Base-by-base conservation (phyloP, 2,329 filamentous ascomycete species). In the Paraphaeosphaeria sporulosa region DNA sequence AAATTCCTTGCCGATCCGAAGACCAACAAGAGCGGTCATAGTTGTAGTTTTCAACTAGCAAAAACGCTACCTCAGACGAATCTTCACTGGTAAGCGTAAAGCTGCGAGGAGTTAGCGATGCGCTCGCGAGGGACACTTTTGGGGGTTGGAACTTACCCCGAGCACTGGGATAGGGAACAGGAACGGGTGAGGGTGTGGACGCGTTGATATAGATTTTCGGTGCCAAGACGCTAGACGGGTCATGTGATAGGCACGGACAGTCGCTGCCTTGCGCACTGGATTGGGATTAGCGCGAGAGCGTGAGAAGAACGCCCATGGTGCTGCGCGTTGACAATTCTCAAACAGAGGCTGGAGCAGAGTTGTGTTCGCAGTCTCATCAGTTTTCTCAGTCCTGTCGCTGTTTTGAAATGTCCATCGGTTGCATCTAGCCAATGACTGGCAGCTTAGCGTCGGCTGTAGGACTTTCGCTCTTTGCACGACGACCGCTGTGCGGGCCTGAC, bases 31-130 rank as follows among this genome's bases (percentile, higher is more conserved):
- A 93, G 90, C 84, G 84, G 90, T 92, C 90, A 75, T 86, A 84
- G 83, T 85, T 82, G 84, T 91, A 91, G 89, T 91, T 91, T 91
- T 91, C 89, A 92, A 91, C 89, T 91, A 92, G 90, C 90, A 92
- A 92, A 91, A 92, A 92, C 85, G 86, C 86, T 86, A 87, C 87
- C 89, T 93, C 90, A 87, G 90, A 92, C 88, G 86, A 88, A 89
- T 92, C 90, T 88, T 93, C 90, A 93, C 88, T 90, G 89, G 87
- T 87, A 89, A 86, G 86, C 88, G 86, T 91, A 90, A 90, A 86
- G 89, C 90, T 89, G 87, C 19, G 19, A n/a, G 9, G 6, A 23
- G 49, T 52, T 52, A 52, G 49, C 34, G 5, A 13, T 23, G 23
- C 19, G 19, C 9, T 8, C 44, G 9, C 1, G 17, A 15, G n/a